Percentiles rank a stretch among this genome's conserved stretches.
Conservation (phyloP, 495 filamentous ascomycete species). For the Hyphodiscus hymeniophilus region DNA sequence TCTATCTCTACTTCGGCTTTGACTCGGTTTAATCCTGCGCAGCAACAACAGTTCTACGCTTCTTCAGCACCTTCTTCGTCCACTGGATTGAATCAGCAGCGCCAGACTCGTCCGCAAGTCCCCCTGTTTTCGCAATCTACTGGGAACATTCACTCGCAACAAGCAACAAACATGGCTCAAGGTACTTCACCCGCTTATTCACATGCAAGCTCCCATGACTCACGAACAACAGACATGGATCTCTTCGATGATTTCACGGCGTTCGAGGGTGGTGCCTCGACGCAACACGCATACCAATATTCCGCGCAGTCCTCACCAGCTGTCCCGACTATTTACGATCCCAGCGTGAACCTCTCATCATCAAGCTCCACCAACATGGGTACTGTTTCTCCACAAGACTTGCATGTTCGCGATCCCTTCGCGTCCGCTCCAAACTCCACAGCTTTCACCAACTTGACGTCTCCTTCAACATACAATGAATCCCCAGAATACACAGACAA, state of each 20-base stretch:
- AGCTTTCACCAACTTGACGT: conserved; percentile 78
- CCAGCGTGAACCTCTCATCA: conserved; percentile 31
- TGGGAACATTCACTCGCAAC: conserved; percentile 31
- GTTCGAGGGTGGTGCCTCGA: conserved; percentile 38
- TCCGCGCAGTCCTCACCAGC: conserved; percentile 40
- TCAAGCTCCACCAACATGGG: conserved; percentile 38
- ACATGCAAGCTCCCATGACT: conserved; percentile 14
- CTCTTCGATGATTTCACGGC: conserved; percentile 38
- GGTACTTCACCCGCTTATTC: conserved; percentile 27
- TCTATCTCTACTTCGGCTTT: conserved; percentile 46
- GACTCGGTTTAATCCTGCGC: conserved; percentile 44
- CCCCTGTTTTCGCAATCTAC: conserved; percentile 43
- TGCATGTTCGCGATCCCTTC: conserved; percentile 56
- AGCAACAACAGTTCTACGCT: conserved; percentile 44
- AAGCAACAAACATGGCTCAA: conserved; percentile 31
- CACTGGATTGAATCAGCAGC: conserved; percentile 37
- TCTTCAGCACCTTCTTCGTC: conserved; percentile 41
- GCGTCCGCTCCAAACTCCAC: conserved; percentile 75
- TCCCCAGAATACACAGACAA: conserved; percentile 60
- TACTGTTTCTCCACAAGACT: conserved; percentile 82
- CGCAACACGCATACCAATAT: conserved; percentile 14
- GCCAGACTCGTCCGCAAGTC: conserved; percentile 39
- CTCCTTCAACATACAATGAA: conserved; percentile 66
- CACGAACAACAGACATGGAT: conserved; percentile 34
- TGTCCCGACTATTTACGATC: conserved; percentile 37